Evolutionary conservation across 176 grass and related monocot species (phyloP).

Genomic region (Eragrostis nindensis): DNA sequence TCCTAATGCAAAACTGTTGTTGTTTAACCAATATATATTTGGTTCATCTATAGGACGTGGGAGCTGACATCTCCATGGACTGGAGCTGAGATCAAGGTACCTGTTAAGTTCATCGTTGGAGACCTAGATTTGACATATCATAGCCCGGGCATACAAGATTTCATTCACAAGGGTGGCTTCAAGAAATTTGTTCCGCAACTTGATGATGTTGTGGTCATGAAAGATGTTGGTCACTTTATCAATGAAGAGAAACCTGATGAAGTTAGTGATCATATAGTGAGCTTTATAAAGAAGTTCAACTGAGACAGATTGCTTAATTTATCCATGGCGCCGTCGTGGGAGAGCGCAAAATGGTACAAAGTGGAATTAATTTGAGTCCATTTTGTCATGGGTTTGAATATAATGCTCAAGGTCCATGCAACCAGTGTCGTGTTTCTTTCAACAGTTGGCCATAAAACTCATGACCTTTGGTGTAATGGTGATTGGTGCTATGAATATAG

Average conservation of each 20-base stretch:
- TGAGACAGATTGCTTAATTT: not conserved
- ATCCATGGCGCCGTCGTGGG: not conserved
- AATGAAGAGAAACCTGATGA: constrained; percentile 64
- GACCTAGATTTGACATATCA: constrained; percentile 68
- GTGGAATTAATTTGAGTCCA: not conserved
- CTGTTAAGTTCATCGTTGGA: constrained; percentile 65
- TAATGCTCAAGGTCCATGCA: not conserved
- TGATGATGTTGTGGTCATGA: constrained; percentile 64
- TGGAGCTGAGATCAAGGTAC: constrained; percentile 55
- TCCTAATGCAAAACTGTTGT: not conserved
- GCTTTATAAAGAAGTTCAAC: constrained; percentile 56
- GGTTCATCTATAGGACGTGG: constrained; percentile 54
- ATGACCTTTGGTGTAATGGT: not conserved
- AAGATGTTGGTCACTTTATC: constrained; percentile 65
- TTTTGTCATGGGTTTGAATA: not conserved
- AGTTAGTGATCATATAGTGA: constrained; percentile 56
- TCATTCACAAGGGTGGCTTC: constrained; percentile 63
- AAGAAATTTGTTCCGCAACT: constrained; percentile 60
- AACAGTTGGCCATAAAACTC: not conserved
- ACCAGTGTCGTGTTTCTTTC: not conserved
- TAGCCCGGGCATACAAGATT: constrained; percentile 55
- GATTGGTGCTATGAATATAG: not conserved
- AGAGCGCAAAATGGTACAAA: not conserved
- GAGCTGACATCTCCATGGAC: constrained; percentile 65
- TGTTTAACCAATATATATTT: not conserved